phyloP scores from a whole-genome alignment of 148 eudicot species.

The Vaccinium macrocarpon region DNA sequence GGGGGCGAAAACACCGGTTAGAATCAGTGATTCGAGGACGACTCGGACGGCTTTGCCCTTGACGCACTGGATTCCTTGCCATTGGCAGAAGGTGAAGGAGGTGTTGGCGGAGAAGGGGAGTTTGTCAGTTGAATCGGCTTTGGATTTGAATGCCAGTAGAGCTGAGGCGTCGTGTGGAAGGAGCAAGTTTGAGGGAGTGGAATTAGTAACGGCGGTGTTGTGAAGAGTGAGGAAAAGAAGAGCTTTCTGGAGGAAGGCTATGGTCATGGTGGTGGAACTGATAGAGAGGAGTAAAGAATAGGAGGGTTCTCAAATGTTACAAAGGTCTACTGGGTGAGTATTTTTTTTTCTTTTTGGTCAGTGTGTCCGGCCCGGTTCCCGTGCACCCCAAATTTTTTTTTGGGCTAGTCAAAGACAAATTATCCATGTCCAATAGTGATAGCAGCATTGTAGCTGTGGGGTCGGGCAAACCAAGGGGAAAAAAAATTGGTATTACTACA shows the following conservation, averaged over 20 bases:
- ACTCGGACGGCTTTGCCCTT: slow-evolving; percentile 52
- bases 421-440: too few relatives aligned
- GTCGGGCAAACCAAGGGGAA: too few relatives aligned
- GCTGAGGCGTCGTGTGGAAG: slow-evolving; percentile 40
- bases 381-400: too few relatives aligned
- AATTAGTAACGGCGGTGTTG: slow-evolving; percentile 11
- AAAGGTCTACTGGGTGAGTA: neutral
- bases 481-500: too few relatives aligned
- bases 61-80: slow-evolving; percentile 70
- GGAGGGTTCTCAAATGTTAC: neutral
- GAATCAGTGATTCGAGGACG: slow-evolving; percentile 26
- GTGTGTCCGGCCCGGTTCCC: too few relatives aligned
- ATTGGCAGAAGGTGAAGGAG: slow-evolving; percentile 43
- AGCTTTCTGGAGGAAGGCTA: neutral
- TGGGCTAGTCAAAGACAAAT: too few relatives aligned
- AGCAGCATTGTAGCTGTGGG: too few relatives aligned
- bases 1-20: slow-evolving; percentile 55
- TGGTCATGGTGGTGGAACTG: neutral
- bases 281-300: neutral
- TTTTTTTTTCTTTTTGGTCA: too few relatives aligned
- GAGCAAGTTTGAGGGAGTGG: neutral
- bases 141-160: slow-evolving; percentile 41
- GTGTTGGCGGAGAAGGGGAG: slow-evolving; percentile 46
- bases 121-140: slow-evolving; percentile 38
- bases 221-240: slow-evolving; percentile 12